Base-by-base conservation (phyloP, 306 rosid species). In the Cucumis cinereus region DNA sequence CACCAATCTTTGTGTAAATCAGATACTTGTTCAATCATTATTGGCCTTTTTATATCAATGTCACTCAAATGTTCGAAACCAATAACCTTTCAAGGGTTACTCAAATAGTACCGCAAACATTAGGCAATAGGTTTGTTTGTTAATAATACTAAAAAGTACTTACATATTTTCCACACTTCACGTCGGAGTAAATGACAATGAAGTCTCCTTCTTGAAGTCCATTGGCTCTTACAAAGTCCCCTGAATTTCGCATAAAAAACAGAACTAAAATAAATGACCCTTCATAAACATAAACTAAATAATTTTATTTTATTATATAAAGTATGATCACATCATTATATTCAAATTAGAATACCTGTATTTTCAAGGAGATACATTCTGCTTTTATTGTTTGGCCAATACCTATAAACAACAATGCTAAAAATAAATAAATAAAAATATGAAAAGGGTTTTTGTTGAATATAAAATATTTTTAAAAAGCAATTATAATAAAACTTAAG, bases 121-220 rank as follows among this genome's bases (percentile, higher is more conserved):
- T 36, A 36, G 40, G 8, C 8, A 36, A 10, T 41, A 43, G 49
- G 49, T 43, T 43, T 43, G 49, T 10, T 43, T 3, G 4, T 43
- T 43, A 1, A 45, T 45, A 30, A 30, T 3, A 3, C 4, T 2
- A 3, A 30, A n/a, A 41, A 87, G 50, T 26, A 54, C 91, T 71
- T 83, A 94, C 98, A 83, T 76, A 94, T 94, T 94, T 94, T 75
- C 88, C 92, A 77, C 95, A 86, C 86, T 89, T 94, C 26, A 91
- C 81, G 77, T 94, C 99, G 40, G 97, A 90, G 79, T 94, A 94
- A 64, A 94, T 86, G 77, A 94, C 99, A 56, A 94, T 94, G 86
- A 94, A 94, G 83, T 94, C 99, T 57, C 99, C 99, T 73, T 94
- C 99, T 81, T 92, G 99, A 78, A 94, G 99, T 83, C 93, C 99